phyloP scores from a whole-genome alignment of 169 alveolate genomes.

The Toxoplasma gondii region DNA sequence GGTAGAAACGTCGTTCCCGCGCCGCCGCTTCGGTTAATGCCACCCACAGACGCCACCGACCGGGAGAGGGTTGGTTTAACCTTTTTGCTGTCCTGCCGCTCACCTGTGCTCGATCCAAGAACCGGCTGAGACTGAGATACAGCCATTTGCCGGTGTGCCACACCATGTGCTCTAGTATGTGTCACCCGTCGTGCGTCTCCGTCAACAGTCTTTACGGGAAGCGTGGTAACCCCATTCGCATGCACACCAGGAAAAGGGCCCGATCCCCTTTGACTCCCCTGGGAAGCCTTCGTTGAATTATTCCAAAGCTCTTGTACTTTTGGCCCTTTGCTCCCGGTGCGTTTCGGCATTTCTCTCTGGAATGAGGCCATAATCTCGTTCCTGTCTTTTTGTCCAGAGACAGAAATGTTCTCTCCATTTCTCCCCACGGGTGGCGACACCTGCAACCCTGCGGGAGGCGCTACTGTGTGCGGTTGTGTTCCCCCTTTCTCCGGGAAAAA shows the following conservation, averaged over 20 bases:
- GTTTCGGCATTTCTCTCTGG: not conserved
- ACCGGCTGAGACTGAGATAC: not conserved
- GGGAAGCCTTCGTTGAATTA: not conserved
- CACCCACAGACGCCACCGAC: too few relatives aligned
- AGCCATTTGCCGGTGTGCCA: not conserved
- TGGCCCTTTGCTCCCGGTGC: not conserved
- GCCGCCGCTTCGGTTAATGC: too few relatives aligned
- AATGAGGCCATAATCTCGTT: not conserved
- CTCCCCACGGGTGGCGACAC: too few relatives aligned
- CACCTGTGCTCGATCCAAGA: not conserved
- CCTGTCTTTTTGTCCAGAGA: too few relatives aligned
- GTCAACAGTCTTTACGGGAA: too few relatives aligned
- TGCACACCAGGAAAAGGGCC: not conserved
- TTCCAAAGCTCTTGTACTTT: not conserved
- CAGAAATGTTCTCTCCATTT: too few relatives aligned
- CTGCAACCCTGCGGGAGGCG: not conserved
- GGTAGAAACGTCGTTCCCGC: too few relatives aligned
- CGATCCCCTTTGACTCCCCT: not conserved
- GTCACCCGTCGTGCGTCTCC: too few relatives aligned
- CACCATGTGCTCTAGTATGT: not conserved
- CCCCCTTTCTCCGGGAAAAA: not conserved
- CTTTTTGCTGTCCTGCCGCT: not conserved
- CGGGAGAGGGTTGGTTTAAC: not conserved
- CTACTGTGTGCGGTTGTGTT: not conserved
- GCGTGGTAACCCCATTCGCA: too few relatives aligned